Conservation (phyloP, 805 yeast genomes). For the Blastobotrys robertii region DNA sequence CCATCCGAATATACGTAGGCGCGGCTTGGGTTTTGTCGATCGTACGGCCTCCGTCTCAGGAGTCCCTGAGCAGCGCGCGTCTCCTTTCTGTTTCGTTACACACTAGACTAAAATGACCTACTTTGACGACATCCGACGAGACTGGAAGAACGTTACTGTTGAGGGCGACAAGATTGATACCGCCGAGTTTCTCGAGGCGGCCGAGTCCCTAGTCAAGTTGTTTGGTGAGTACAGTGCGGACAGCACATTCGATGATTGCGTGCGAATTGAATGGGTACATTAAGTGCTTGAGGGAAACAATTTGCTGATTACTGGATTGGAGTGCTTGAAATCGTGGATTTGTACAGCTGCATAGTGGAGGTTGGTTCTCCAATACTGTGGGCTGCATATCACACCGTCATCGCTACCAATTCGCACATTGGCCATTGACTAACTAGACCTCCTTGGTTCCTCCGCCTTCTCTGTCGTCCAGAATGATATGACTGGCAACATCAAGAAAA, state of each 20-base stretch:
- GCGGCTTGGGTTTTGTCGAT: too few species aligned
- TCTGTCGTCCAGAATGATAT: slow-evolving; percentile 78
- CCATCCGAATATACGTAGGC: too few species aligned
- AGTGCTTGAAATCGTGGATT: neutral
- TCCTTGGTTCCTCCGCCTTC: slow-evolving; percentile 79
- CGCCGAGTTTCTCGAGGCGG: slow-evolving; percentile 66
- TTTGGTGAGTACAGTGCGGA: slow-evolving; percentile 44
- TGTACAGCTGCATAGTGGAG: too few species aligned
- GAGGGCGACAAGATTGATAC: slow-evolving; percentile 59
- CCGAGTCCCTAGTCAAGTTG: slow-evolving; percentile 72
- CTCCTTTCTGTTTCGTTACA: too few species aligned
- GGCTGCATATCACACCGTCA: neutral
- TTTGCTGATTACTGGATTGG: too few species aligned
- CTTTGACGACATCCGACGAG: slow-evolving; percentile 66
- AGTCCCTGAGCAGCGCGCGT: too few species aligned
- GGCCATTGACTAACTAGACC: slow-evolving; percentile 37
- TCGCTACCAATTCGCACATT: neutral
- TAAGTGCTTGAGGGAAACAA: too few species aligned
- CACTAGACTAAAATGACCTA: slow-evolving; percentile 38
- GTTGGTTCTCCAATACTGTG: too few species aligned
- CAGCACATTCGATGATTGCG: too few species aligned
- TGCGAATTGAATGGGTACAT: too few species aligned
- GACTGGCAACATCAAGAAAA: slow-evolving; percentile 76
- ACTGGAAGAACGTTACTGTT: slow-evolving; percentile 68
- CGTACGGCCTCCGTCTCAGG: too few species aligned